Base-by-base conservation (phyloP, 2,329 filamentous ascomycete genomes). In the Exophiala alcalophila region DNA sequence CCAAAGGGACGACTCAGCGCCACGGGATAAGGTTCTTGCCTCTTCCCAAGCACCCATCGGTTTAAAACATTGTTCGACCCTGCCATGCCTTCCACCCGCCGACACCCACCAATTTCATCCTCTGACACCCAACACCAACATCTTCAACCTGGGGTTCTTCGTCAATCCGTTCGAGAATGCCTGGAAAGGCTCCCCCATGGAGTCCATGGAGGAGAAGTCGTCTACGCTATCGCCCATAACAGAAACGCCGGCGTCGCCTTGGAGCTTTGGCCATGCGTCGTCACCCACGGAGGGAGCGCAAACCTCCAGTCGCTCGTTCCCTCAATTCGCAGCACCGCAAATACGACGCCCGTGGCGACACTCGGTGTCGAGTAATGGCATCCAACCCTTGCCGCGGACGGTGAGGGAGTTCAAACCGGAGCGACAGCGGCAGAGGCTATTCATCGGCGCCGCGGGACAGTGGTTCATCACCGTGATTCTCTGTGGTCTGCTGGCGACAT, bases 261-360 rank as follows among this genome's bases (percentile, higher is more conserved):
- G 29, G 23, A 36, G 14, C 5, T 43, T 24, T n/a, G 23, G 24
- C 18, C 23, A 43, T 19, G 37, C 23, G 11, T 25, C 37, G 10
- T 16, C 39, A 15, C 37, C 25, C n/a, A 8, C 14, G 5, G 27
- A 11, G 24, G n/a, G n/a, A n/a, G n/a, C 29, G 29, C 33, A 20
- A 9, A 33, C 18, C 20, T n/a, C n/a, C 23, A 25, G 24, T 24
- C 38, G 38, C 1, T 19, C 44, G 7, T 24, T 14, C 10, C 24
- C 27, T 16, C 27, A 38, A 11, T 28, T 34, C 29, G 28, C 25
- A 14, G 29, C 28, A 16, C 40, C 23, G 30, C 36, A 33, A 11
- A 23, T 40, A 30, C 41, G 49, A 30, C 39, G 40, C 15, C 53
- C 53, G 36, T 56, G 50, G 50, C 40, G 51, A 26, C 53, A 56